A percentile compares a stretch with the other conserved stretches of the same genome.
These are phyloP conservation scores for Acacia pycnantha DNA, from an alignment of 331 rosid genomes.

Conservation along the genomic window DNA sequence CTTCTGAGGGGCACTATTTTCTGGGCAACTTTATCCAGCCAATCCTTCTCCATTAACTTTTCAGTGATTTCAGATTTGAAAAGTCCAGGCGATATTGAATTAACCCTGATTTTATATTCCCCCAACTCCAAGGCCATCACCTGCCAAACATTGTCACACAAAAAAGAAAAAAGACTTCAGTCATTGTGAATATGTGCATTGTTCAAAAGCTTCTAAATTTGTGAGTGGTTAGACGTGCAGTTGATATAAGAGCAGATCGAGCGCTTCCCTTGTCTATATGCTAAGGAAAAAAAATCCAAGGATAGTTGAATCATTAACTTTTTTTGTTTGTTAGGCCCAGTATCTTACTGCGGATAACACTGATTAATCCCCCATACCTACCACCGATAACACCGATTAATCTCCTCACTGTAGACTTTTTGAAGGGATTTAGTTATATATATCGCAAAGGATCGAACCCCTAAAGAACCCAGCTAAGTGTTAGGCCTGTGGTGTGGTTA, in stretches of 20 bases:
- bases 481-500: too few relatives aligned
- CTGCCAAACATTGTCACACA: slow-evolving; percentile 36
- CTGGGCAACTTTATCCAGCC: slow-evolving; percentile 51
- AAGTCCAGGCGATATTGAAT: slow-evolving; percentile 74
- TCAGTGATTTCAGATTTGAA: slow-evolving; percentile 85
- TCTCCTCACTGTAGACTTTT: accelerated
- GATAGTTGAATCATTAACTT: too few relatives aligned
- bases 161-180: not conserved
- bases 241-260: not conserved
- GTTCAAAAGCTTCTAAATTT: not conserved
- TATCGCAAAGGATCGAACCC: accelerated
- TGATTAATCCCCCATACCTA: too few relatives aligned
- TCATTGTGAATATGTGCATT: slow-evolving; percentile 7
- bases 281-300: not conserved
- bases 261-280: not conserved
- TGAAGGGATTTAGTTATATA: too few relatives aligned
- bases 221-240: not conserved
- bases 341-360: too few relatives aligned
- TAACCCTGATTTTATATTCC: slow-evolving; percentile 69
- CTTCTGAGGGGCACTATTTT: slow-evolving; percentile 57
- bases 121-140: slow-evolving; percentile 86
- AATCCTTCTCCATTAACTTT: slow-evolving; percentile 55
- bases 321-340: too few relatives aligned
- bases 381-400: too few relatives aligned
- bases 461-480: too few relatives aligned